Evolutionary conservation across 768 basidiomycete genomes (phyloP).

Genomic region (Mycena galopus): DNA sequence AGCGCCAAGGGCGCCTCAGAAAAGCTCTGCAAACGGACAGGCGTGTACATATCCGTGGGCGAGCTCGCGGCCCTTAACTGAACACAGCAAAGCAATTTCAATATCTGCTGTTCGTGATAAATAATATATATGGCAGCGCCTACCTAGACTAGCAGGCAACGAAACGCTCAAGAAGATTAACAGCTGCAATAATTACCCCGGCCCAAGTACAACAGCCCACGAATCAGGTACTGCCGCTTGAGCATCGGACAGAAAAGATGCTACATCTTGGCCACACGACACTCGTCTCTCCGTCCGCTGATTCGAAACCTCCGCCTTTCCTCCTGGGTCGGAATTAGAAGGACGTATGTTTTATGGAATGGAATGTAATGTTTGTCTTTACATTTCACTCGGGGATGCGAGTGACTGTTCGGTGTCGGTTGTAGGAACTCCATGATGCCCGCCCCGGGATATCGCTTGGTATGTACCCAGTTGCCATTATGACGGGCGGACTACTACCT

Average conservation of each 20-base stretch:
- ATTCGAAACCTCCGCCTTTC: slow-evolving; percentile 1
- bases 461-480: not conserved
- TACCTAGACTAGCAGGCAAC: not conserved
- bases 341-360: not conserved
- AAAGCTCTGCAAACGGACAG: no score
- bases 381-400: not conserved
- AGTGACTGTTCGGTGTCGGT: not conserved
- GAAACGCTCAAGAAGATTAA: not conserved
- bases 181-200: not conserved
- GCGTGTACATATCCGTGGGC: no score
- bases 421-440: not conserved
- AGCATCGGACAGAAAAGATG: not conserved
- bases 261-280: not conserved
- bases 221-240: not conserved
- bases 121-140: no score
- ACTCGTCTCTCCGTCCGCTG: not conserved
- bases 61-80: no score
- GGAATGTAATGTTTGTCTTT: not conserved
- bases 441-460: not conserved
- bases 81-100: no score
- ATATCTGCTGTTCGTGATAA: no score
- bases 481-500: no score
- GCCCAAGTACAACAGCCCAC: not conserved
- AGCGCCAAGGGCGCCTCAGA: no score
- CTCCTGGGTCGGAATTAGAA: slow-evolving; percentile 23